These are phyloP conservation scores for Rhizopogon vulgaris DNA, from an alignment of 768 basidiomycete genomes.

Conservation along the genomic window DNA sequence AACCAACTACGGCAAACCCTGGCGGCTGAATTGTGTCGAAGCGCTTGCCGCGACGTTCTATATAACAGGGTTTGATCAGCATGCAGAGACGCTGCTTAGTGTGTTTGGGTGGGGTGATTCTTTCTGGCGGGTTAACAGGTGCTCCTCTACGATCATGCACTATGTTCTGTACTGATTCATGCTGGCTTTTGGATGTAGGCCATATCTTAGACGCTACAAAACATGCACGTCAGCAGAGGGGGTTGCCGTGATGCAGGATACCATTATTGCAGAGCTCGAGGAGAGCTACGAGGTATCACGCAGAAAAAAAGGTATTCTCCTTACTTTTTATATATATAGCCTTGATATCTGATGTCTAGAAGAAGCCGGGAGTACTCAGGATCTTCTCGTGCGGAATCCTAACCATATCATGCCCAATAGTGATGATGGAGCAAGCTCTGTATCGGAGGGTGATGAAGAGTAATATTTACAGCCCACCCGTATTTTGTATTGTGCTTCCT, in stretches of 20 bases:
- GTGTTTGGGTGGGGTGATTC: slow-evolving; percentile 90
- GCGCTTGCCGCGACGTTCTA: slow-evolving; percentile 93
- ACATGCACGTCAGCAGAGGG: slow-evolving; percentile 61
- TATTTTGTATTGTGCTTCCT: too few relatives aligned
- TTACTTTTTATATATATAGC: not conserved
- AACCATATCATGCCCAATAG: slow-evolving; percentile 37
- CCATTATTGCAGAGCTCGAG: slow-evolving; percentile 66
- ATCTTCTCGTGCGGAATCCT: slow-evolving; percentile 64
- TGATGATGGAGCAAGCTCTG: not conserved
- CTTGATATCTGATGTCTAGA: not conserved
- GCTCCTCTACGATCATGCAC: not conserved
- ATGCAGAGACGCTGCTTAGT: slow-evolving; percentile 72
- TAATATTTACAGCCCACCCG: not conserved
- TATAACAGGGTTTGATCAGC: slow-evolving; percentile 78
- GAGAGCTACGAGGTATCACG: slow-evolving; percentile 53
- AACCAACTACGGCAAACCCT: slow-evolving; percentile 97
- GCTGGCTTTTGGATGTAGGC: not conserved
- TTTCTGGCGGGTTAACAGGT: slow-evolving; percentile 86
- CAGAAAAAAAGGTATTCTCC: slow-evolving; percentile 38
- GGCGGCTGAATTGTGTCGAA: slow-evolving; percentile 93
- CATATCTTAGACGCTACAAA: slow-evolving; percentile 68
- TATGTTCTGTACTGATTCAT: not conserved
- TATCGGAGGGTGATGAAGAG: not conserved
- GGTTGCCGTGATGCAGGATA: slow-evolving; percentile 54
- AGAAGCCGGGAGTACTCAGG: slow-evolving; percentile 37